A percentile compares a stretch with the other conserved stretches of the same genome.
These are phyloP conservation scores for Phialophora macrospora DNA, from an alignment of 2,329 filamentous ascomycete species.

Conservation along the genomic window DNA sequence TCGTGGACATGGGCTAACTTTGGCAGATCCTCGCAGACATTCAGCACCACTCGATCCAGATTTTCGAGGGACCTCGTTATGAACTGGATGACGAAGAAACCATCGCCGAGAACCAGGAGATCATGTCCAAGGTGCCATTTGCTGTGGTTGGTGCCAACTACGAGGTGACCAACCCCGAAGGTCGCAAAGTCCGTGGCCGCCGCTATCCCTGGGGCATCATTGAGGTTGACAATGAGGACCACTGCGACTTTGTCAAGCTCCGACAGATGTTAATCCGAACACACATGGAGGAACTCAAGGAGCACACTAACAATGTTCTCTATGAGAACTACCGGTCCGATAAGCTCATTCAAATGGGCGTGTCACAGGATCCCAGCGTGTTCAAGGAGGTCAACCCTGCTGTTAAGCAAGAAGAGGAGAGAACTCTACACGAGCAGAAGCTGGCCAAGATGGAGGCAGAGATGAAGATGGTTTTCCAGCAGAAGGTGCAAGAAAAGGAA, in stretches of 20 bases:
- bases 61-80: slow-evolving; percentile 97
- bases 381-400: slow-evolving; percentile 99
- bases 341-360: slow-evolving; percentile 98
- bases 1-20: slow-evolving; percentile 39
- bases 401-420: slow-evolving; percentile 99
- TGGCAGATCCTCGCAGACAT: slow-evolving; percentile 92
- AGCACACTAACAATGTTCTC: slow-evolving; percentile 98
- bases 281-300: slow-evolving; percentile 99
- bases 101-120: slow-evolving; percentile 99
- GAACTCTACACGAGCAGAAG: slow-evolving; percentile 97
- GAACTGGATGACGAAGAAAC: slow-evolving; percentile 99
- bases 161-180: slow-evolving; percentile 88
- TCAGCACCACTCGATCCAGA: slow-evolving; percentile 95
- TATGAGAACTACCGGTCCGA: slow-evolving; percentile 99
- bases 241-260: slow-evolving; percentile 99
- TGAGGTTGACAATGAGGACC: slow-evolving; percentile 99
- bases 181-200: slow-evolving; percentile 93
- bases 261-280: slow-evolving; percentile 99
- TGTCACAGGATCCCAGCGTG: slow-evolving; percentile 96
- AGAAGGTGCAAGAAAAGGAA: slow-evolving; percentile 99
- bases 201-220: slow-evolving; percentile 98
- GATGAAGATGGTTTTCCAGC: slow-evolving; percentile 99
- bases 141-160: slow-evolving; percentile 96
- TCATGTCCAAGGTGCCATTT: slow-evolving; percentile 99
- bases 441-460: slow-evolving; percentile 99